Conservation (phyloP, 1,284 basidiomycete genomes). For the Apiotrichum gracile region DNA sequence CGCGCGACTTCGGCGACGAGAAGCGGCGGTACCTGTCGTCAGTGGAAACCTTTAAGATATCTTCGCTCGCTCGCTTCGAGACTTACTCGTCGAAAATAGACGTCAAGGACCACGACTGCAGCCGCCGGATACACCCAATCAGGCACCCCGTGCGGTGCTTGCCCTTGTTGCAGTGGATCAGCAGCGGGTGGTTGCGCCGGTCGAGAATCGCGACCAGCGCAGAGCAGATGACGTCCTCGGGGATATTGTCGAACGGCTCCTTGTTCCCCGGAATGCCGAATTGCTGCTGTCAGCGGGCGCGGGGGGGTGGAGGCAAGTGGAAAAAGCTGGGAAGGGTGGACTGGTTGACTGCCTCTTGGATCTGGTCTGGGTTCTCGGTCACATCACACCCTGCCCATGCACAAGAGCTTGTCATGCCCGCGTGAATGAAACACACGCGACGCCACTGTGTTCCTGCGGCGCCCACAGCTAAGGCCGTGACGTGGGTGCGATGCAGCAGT, state of each 20-base stretch:
- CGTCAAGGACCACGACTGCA: slow-evolving; percentile 53
- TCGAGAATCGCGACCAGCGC: slow-evolving; percentile 54
- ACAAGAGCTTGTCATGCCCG: too few species aligned
- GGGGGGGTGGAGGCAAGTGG: too few species aligned
- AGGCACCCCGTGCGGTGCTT: slow-evolving; percentile 57
- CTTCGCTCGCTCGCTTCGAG: too few species aligned
- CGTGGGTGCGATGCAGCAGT: too few species aligned
- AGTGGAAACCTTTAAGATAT: too few species aligned
- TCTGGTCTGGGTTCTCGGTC: too few species aligned
- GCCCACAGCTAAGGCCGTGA: too few species aligned
- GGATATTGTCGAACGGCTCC: slow-evolving; percentile 52
- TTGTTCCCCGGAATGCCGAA: slow-evolving; percentile 56
- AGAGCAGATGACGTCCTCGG: slow-evolving; percentile 53
- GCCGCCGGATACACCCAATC: slow-evolving; percentile 53
- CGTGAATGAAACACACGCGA: too few species aligned
- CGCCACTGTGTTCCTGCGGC: too few species aligned
- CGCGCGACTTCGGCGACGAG: slow-evolving; percentile 51
- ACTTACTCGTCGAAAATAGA: slow-evolving; percentile 54
- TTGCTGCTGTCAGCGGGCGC: slow-evolving; percentile 39
- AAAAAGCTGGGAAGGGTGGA: too few species aligned
- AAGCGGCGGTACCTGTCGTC: slow-evolving; percentile 50
- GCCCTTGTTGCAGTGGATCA: slow-evolving; percentile 58
- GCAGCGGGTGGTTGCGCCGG: slow-evolving; percentile 52
- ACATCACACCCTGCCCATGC: too few species aligned
- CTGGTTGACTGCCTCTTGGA: too few species aligned